Evolutionary conservation across 345 rosid species (phyloP).

Genomic region (Salix purpurea): DNA sequence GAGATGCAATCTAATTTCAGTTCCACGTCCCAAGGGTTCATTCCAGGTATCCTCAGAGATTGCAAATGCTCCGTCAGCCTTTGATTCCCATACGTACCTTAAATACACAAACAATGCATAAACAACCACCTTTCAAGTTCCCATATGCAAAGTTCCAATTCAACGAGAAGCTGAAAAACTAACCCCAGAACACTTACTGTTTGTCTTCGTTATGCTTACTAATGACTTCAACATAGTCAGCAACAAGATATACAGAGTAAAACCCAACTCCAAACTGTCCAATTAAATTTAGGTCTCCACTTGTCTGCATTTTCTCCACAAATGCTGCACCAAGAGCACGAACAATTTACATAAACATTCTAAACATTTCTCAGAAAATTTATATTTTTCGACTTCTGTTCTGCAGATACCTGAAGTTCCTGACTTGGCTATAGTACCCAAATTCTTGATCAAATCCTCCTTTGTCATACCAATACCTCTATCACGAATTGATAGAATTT

Average conservation of each 20-base stretch:
- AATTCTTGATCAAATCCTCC: conserved; percentile 91
- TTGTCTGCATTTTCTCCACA: conserved; percentile 95
- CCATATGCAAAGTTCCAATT: neutral
- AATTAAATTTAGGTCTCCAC: conserved; percentile 93
- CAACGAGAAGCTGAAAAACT: neutral
- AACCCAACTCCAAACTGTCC: conserved; percentile 99
- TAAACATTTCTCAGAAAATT: neutral
- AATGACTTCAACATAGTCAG: conserved; percentile 94
- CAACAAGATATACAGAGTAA: conserved; percentile 93
- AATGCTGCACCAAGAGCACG: conserved; percentile 49
- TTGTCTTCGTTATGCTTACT: conserved; percentile 94
- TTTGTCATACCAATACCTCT: conserved; percentile 98
- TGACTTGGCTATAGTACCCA: conserved; percentile 97
- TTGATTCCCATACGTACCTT: conserved; percentile 97
- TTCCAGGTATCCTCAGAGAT: conserved; percentile 98
- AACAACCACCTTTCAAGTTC: neutral
- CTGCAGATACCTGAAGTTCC: conserved; percentile 83
- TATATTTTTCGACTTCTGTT: neutral
- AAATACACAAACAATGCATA: neutral
- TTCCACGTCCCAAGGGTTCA: conserved; percentile 93
- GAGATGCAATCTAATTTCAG: conserved; percentile 91
- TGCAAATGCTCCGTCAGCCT: conserved; percentile 97
- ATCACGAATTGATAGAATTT: conserved; percentile 78
- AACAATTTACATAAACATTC: conserved; percentile 1
- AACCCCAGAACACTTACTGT: conserved; percentile 48